Evolutionary conservation across 257 asterid species (phyloP).

Genomic region (Solanum paucissectum): DNA sequence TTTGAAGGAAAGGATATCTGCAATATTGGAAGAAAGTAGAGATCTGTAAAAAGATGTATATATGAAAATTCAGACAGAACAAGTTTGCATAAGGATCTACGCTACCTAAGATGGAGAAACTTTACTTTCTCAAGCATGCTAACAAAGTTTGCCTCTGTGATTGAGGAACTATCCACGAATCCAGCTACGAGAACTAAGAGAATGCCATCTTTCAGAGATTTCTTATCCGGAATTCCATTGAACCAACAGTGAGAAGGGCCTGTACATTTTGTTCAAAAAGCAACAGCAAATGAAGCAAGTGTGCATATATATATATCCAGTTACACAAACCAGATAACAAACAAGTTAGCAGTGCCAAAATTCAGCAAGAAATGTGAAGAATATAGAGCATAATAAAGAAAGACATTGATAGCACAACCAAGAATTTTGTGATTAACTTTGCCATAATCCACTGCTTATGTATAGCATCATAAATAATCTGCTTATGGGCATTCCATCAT

Average conservation of each 20-base stretch:
- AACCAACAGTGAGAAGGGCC: slow-evolving; percentile 72
- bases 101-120: slow-evolving; percentile 69
- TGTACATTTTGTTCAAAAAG: slow-evolving; percentile 17
- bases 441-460: neutral
- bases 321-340: neutral
- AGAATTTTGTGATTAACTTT: neutral
- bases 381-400: neutral
- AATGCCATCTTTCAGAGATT: slow-evolving; percentile 32
- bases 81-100: neutral
- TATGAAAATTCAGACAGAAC: neutral
- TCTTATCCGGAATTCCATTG: slow-evolving; percentile 26
- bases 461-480: neutral
- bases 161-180: slow-evolving; percentile 22
- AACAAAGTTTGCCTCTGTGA: slow-evolving; percentile 23
- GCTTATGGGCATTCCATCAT: neutral
- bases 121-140: slow-evolving; percentile 51
- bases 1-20: slow-evolving; percentile 72
- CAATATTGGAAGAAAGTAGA: slow-evolving; percentile 31
- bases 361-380: neutral
- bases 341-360: neutral
- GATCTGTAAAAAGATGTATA: slow-evolving; percentile 37
- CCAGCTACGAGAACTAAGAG: slow-evolving; percentile 45
- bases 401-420: neutral
- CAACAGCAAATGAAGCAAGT: neutral
- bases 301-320: neutral